Evolutionary conservation across 2,329 filamentous ascomycete species (phyloP).

Genomic region (Xylariaceae sp.): DNA sequence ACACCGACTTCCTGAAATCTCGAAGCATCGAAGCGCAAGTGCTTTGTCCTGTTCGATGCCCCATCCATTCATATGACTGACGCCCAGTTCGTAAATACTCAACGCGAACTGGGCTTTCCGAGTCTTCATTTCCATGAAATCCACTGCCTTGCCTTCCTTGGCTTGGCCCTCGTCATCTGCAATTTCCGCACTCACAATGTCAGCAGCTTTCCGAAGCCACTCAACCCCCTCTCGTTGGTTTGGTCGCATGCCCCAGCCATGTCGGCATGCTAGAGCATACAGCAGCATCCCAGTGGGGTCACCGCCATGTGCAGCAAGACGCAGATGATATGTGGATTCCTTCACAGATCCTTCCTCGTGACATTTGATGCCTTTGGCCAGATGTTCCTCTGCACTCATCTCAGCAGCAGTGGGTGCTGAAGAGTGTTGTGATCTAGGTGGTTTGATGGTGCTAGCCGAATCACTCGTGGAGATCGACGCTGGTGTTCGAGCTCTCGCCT

Average conservation of each 20-base stretch:
- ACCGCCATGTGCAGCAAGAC: slow-evolving; percentile 83
- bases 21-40: slow-evolving; percentile 89
- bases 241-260: slow-evolving; percentile 96
- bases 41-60: slow-evolving; percentile 91
- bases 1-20: slow-evolving; percentile 83
- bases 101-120: slow-evolving; percentile 92
- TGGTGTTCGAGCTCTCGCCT: slow-evolving; percentile 50
- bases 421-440: slow-evolving; percentile 50
- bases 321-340: slow-evolving; percentile 94
- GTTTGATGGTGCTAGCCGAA: slow-evolving; percentile 60
- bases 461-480: slow-evolving; percentile 59
- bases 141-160: slow-evolving; percentile 67
- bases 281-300: slow-evolving; percentile 94
- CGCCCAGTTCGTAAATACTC: slow-evolving; percentile 93
- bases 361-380: slow-evolving; percentile 86
- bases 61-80: slow-evolving; percentile 98
- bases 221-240: slow-evolving; percentile 89
- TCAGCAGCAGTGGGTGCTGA: slow-evolving; percentile 66
- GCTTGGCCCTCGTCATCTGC: slow-evolving; percentile 76
- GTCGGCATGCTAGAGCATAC: slow-evolving; percentile 91
- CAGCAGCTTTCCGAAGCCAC: slow-evolving; percentile 91
- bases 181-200: slow-evolving; percentile 80
- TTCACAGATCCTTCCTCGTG: slow-evolving; percentile 88
- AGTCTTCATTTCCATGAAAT: slow-evolving; percentile 75
- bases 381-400: slow-evolving; percentile 84